Conservation (phyloP, 441 rosid species). For the Gossypium davidsonii region DNA sequence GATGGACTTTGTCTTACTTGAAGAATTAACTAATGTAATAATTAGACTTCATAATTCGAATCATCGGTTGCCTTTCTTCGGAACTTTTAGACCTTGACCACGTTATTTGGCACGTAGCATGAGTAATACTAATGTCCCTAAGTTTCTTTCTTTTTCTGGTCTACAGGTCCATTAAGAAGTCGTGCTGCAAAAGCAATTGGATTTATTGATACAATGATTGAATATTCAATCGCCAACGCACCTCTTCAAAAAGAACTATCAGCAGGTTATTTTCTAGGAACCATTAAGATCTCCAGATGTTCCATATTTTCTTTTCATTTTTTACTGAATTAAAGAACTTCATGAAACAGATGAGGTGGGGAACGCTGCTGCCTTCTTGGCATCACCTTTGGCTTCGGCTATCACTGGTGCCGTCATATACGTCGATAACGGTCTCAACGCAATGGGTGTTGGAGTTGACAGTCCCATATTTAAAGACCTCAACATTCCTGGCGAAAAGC, state of each 20-base stretch:
- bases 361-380: conserved; percentile 79
- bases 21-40: not conserved
- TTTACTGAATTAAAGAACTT: conserved; percentile 2
- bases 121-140: not conserved
- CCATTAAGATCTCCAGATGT: not conserved
- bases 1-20: not conserved
- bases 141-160: not conserved
- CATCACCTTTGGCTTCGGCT: conserved; percentile 80
- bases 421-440: conserved; percentile 83
- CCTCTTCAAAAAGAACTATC: conserved; percentile 79
- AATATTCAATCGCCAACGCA: conserved; percentile 61
- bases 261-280: conserved; percentile 46
- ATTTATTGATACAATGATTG: conserved; percentile 78
- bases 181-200: conserved; percentile 92
- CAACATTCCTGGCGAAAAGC: conserved; percentile 11
- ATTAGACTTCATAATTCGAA: not conserved
- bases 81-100: not conserved
- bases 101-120: not conserved
- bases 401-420: conserved; percentile 72
- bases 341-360: conserved; percentile 79
- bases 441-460: conserved; percentile 90
- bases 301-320: not conserved
- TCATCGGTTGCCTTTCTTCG: not conserved
- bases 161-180: conserved; percentile 73
- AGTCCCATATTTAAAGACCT: conserved; percentile 56